A percentile compares a stretch with the other conserved stretches of the same genome.
Evolutionary conservation across 1,284 basidiomycete species (phyloP).

Genomic region (Sparassis latifolia): DNA sequence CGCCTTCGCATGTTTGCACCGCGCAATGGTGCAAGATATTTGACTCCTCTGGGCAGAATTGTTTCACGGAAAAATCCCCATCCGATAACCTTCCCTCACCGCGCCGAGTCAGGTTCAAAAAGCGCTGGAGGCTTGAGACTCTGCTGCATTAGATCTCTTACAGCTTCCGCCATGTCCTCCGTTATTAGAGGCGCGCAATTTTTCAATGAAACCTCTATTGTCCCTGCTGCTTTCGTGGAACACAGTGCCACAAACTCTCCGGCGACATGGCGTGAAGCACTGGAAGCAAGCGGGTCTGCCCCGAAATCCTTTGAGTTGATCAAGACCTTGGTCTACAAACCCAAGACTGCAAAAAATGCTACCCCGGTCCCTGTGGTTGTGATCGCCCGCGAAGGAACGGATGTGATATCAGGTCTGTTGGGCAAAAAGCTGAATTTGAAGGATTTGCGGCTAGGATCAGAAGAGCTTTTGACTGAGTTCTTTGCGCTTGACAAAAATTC

Average conservation of each 20-base stretch:
- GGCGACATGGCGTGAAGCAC: slow-evolving; percentile 59
- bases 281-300: slow-evolving; percentile 40
- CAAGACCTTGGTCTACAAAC: slow-evolving; percentile 86
- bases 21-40: slow-evolving; percentile 10
- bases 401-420: slow-evolving; percentile 71
- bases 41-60: slow-evolving; percentile 13
- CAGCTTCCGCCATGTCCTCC: slow-evolving; percentile 24
- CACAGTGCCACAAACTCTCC: slow-evolving; percentile 59
- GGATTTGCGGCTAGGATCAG: slow-evolving; percentile 83
- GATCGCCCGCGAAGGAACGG: slow-evolving; percentile 78
- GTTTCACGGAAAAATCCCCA: slow-evolving; percentile 12
- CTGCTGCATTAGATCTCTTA: slow-evolving; percentile 6
- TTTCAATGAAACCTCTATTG: slow-evolving; percentile 48
- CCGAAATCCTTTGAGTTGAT: slow-evolving; percentile 63
- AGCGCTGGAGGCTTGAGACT: slow-evolving; percentile 12
- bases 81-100: slow-evolving; percentile 27
- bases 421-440: slow-evolving; percentile 85
- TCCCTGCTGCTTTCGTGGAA: slow-evolving; percentile 40
- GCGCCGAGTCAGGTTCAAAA: slow-evolving; percentile 27
- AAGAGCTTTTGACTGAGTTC: slow-evolving; percentile 84
- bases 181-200: slow-evolving; percentile 27
- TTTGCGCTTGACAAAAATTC: slow-evolving; percentile 85
- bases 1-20: slow-evolving; percentile 14
- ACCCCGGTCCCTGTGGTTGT: slow-evolving; percentile 83
- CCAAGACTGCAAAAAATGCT: slow-evolving; percentile 86